Evolutionary conservation across 805 yeast genomes (phyloP).

Genomic region (Ogataea polymorpha): DNA sequence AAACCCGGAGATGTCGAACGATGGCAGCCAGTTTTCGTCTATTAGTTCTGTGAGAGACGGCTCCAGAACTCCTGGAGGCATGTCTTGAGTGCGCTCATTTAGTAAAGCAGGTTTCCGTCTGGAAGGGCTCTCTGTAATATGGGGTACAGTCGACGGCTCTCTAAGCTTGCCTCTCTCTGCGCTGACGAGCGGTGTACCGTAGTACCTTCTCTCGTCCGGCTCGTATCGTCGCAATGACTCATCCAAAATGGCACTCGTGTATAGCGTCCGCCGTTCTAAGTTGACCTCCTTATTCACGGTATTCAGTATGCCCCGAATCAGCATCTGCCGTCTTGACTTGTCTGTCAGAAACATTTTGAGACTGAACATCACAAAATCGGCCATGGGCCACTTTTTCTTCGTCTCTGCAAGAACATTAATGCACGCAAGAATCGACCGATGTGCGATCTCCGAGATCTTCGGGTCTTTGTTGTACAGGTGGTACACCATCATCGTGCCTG

Average conservation of each 20-base stretch:
- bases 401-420: conserved; percentile 35
- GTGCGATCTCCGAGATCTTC: conserved; percentile 24
- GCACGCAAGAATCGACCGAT: conserved; percentile 22
- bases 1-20: conserved; percentile 18
- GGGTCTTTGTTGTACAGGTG: conserved; percentile 43
- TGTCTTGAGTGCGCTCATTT: neutral
- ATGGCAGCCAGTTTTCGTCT: conserved; percentile 24
- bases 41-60: conserved; percentile 15
- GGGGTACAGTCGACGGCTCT: neutral
- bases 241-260: conserved; percentile 10
- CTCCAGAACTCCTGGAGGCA: conserved; percentile 1
- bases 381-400: conserved; percentile 53
- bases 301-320: conserved; percentile 22
- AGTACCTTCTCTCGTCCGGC: conserved; percentile 3
- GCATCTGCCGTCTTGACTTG: conserved; percentile 23
- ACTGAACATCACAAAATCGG: conserved; percentile 47
- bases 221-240: conserved; percentile 8
- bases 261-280: neutral
- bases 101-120: too few species aligned
- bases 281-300: conserved; percentile 12
- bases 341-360: conserved; percentile 43
- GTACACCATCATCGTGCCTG: conserved; percentile 68
- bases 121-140: neutral
- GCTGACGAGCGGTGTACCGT: conserved; percentile 11
- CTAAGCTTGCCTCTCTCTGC: conserved; percentile 12